A percentile compares a stretch with the other conserved stretches of the same genome.
Conservation (phyloP, 106 monocot species). For the Dioscorea zingiberensis region DNA sequence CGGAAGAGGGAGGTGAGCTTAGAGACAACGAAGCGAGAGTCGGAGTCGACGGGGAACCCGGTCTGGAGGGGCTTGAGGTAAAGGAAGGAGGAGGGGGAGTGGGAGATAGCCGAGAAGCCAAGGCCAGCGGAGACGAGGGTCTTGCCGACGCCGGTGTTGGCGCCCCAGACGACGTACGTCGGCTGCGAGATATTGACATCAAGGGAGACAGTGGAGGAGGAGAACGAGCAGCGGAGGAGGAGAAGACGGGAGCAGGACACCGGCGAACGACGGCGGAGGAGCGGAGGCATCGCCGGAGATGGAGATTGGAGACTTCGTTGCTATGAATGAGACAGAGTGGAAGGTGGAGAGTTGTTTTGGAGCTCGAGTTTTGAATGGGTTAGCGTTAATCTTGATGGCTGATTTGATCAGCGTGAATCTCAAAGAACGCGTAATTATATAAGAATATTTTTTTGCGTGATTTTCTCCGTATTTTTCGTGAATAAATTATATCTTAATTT, state of each 20-base stretch:
- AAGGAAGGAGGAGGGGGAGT: conserved; percentile 33
- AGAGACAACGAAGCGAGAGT: conserved; percentile 66
- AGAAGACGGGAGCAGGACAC: neutral
- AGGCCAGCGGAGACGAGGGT: conserved; percentile 93
- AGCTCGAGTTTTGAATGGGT: too few relatives aligned
- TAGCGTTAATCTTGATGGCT: too few relatives aligned
- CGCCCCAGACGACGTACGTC: conserved; percentile 72
- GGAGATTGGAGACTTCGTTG: neutral
- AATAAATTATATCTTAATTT: too few relatives aligned
- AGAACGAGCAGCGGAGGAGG: neutral
- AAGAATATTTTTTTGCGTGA: too few relatives aligned
- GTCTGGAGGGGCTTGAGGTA: conserved; percentile 94
- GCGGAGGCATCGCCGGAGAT: neutral
- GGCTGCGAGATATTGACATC: conserved; percentile 56
- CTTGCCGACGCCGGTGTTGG: conserved; percentile 96
- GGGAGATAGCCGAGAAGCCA: conserved; percentile 48
- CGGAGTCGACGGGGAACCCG: conserved; percentile 85
- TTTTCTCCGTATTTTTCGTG: too few relatives aligned
- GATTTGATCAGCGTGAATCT: too few relatives aligned
- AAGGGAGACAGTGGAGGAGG: conserved; percentile 1
- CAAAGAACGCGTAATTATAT: too few relatives aligned
- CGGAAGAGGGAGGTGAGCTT: conserved; percentile 49
- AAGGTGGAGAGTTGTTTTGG: too few relatives aligned
- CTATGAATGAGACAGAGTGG: too few relatives aligned
- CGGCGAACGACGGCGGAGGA: conserved; percentile 12